Evolutionary conservation across 2,329 filamentous ascomycete species (phyloP).

Genomic region (Westerdykella sp.): DNA sequence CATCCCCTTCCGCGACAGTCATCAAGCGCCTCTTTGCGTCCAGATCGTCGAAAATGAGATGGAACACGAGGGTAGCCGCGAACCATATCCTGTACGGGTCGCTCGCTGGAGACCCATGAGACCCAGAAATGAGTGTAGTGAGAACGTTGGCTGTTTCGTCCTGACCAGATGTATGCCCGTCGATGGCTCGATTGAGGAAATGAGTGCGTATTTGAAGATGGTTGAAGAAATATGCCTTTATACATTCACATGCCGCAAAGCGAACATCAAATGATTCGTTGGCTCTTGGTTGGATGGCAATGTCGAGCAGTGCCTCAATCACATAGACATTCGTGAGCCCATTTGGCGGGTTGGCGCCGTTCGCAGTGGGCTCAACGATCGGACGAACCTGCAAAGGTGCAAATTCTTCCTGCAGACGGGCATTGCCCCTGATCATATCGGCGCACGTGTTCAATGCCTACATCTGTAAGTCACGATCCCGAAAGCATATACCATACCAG

Average conservation of each 20-base stretch:
- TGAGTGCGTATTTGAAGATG: conserved; percentile 77
- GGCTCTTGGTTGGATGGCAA: conserved; percentile 64
- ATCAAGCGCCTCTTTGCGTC: conserved; percentile 75
- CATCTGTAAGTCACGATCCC: background rate
- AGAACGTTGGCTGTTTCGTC: conserved; percentile 86
- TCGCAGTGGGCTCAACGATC: conserved; percentile 44
- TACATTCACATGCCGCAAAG: conserved; percentile 78
- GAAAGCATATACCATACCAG: conserved; percentile 1
- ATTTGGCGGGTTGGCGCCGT: conserved; percentile 41
- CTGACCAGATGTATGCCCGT: conserved; percentile 69
- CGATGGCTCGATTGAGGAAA: conserved; percentile 82
- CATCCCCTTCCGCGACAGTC: conserved; percentile 81
- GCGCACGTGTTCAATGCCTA: conserved; percentile 78
- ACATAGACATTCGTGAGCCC: conserved; percentile 68
- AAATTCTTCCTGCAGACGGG: conserved; percentile 77
- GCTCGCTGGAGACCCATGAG: conserved; percentile 53
- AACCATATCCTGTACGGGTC: conserved; percentile 92
- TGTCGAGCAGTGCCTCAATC: conserved; percentile 83
- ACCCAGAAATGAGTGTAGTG: conserved; percentile 68
- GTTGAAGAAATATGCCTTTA: conserved; percentile 85
- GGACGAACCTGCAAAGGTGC: conserved; percentile 74
- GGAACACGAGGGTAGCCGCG: conserved; percentile 77
- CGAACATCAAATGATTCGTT: conserved; percentile 70
- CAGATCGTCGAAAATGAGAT: conserved; percentile 73
- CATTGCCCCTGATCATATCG: conserved; percentile 78